phyloP scores from a whole-genome alignment of 2,329 filamentous ascomycete genomes.

The Diaporthe citrichinensis region DNA sequence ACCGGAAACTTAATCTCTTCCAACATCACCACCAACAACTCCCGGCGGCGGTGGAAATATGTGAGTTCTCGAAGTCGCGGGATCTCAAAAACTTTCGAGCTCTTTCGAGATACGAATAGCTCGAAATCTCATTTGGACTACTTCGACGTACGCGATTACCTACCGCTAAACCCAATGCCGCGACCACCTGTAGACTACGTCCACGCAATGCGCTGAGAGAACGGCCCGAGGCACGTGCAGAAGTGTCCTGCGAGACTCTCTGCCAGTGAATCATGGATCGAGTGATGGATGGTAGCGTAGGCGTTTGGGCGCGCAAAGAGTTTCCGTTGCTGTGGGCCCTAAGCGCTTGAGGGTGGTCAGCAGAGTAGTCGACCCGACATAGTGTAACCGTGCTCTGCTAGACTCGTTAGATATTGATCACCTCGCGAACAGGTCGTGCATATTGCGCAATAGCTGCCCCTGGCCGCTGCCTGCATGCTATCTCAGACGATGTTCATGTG shows the following conservation, averaged over 20 bases:
- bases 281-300: background rate
- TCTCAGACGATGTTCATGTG: background rate
- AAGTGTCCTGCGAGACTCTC: too few relatives aligned
- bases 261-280: too few relatives aligned
- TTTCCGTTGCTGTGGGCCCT: background rate
- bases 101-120: background rate
- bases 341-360: constrained; percentile 6
- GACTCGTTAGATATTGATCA: background rate
- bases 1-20: background rate
- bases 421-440: background rate
- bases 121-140: background rate
- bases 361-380: background rate
- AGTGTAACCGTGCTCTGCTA: background rate
- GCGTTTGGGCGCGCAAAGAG: background rate
- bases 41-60: background rate
- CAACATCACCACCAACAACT: background rate
- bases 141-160: background rate
- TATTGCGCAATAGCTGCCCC: background rate
- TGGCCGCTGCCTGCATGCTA: background rate
- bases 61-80: background rate
- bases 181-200: too few relatives aligned
- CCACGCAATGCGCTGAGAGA: too few relatives aligned
- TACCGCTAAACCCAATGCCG: background rate
- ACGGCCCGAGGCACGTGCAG: too few relatives aligned
- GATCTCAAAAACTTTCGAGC: background rate